Evolutionary conservation across 2,329 filamentous ascomycete genomes (phyloP), one percentile per base, ranked within the genome.

Genomic region (Aspergillus sp.): DNA sequence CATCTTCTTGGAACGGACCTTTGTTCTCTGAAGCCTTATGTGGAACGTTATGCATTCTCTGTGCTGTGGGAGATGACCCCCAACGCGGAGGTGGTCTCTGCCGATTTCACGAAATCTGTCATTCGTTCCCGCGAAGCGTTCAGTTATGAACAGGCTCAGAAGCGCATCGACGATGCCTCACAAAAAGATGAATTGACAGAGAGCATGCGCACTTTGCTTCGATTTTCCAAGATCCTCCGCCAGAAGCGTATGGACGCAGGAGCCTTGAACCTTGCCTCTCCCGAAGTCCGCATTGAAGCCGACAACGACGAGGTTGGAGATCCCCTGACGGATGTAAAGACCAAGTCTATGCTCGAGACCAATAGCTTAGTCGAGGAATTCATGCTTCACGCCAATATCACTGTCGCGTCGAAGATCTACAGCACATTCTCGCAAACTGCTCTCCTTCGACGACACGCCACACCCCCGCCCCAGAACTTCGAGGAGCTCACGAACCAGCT

Each of bases 311-410:
- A 99, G 74, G 95, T 93, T 0, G 96, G 92, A 1, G 94, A 97
- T 67, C 93, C 94, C 0, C 88, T 96, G 50, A 72, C 74, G 9
- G 94, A 97, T 64, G 90, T 99, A 62, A 91, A 97, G 78, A 96
- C 92, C 5, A 99, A 99, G 76, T 83, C 92, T 64, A 85, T 92
- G 47, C 85, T 99, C 34, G 92, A 94, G 66, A 99, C 94, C 49
- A 99, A 97, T 77, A 97, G 93, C 19, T 83, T 99, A 4, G 95
- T 99, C 23, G 94, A 99, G 70, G 94, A 99, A 70, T 97, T 99
- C 80, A 99, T 99, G 94, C 80, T 99, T 67, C 88, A 97, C 70
- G 95, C 94, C 79, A 99, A 99, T 76, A 91, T 91, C 66, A 93
- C 88, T 62, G 95, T 99, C 25, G 94, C 93, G 5, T 83, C 86